Percentiles rank a stretch among this genome's conserved stretches.
Evolutionary conservation across 1,284 basidiomycete species (phyloP).

Genomic region (Phellopilus nigrolimitatus): DNA sequence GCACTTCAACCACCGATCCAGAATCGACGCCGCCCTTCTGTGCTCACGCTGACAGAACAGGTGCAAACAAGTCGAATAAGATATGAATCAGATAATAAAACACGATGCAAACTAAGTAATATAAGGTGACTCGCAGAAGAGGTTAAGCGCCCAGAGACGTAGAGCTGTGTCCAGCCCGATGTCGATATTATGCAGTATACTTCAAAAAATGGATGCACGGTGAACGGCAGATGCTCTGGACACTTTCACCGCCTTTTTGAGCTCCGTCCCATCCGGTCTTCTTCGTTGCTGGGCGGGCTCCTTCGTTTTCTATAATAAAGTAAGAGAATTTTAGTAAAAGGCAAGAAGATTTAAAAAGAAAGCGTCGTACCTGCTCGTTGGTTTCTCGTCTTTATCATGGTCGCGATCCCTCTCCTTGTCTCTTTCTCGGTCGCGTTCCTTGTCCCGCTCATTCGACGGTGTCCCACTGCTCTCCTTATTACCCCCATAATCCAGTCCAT

Average conservation of each 20-base stretch:
- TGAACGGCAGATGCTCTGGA: background rate
- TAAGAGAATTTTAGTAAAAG: background rate
- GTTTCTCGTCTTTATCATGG: conserved; percentile 7
- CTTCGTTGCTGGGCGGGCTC: conserved; percentile 16
- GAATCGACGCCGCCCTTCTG: too few species aligned
- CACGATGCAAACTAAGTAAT: background rate
- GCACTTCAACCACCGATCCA: too few species aligned
- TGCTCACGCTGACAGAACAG: too few species aligned
- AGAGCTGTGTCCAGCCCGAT: too few species aligned
- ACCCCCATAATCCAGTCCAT: conserved; percentile 78
- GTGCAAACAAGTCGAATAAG: too few species aligned
- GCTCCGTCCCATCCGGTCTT: conserved; percentile 16
- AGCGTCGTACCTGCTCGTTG: background rate
- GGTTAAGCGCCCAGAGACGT: too few species aligned
- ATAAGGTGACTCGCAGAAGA: background rate
- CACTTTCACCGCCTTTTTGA: conserved; percentile 18
- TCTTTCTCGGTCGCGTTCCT: conserved; percentile 5
- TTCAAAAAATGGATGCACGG: background rate
- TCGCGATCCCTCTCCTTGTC: conserved; percentile 2
- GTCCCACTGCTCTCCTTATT: conserved; percentile 27
- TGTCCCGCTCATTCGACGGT: background rate
- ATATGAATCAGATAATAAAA: background rate
- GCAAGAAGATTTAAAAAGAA: background rate
- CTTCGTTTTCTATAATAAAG: conserved; percentile 15
- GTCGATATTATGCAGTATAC: too few species aligned